Evolutionary conservation across 352 stramenopile genomes (phyloP).

Genomic region (Pythium pectinolyticum): DNA sequence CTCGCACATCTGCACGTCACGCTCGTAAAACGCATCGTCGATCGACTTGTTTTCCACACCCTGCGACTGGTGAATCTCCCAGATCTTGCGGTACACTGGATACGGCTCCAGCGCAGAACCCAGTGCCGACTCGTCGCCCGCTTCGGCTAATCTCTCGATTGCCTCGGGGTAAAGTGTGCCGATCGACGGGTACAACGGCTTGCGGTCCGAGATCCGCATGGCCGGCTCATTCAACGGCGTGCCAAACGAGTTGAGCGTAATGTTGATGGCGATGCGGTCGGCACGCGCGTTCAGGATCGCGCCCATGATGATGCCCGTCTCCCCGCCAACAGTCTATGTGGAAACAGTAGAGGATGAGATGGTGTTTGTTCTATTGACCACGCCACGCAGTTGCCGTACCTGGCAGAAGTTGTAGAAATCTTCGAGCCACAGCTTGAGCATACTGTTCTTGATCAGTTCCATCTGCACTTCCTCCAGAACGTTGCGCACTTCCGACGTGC

Average conservation of each 20-base stretch:
- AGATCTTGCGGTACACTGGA: conserved; percentile 96
- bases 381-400: conserved; percentile 25
- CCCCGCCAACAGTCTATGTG: conserved; percentile 90
- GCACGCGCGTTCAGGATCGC: conserved; percentile 94
- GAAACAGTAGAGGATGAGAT: not conserved
- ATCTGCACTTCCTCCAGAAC: conserved; percentile 99
- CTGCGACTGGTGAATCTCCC: conserved; percentile 94
- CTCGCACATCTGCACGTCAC: conserved; percentile 98
- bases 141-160: conserved; percentile 93
- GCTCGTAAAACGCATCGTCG: conserved; percentile 99
- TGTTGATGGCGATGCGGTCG: conserved; percentile 99
- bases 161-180: conserved; percentile 97
- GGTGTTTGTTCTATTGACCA: not conserved
- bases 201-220: conserved; percentile 97
- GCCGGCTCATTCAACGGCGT: conserved; percentile 91
- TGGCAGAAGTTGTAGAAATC: conserved; percentile 95
- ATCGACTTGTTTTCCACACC: conserved; percentile 96
- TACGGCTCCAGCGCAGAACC: conserved; percentile 92
- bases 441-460: conserved; percentile 98
- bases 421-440: conserved; percentile 98
- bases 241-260: conserved; percentile 99
- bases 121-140: conserved; percentile 89
- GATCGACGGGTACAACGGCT: conserved; percentile 97
- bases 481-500: conserved; percentile 91
- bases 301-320: conserved; percentile 97